Percentiles rank a stretch among this genome's conserved stretches.
Conservation (phyloP, 257 asterid species). For the Solanum appendiculatum region DNA sequence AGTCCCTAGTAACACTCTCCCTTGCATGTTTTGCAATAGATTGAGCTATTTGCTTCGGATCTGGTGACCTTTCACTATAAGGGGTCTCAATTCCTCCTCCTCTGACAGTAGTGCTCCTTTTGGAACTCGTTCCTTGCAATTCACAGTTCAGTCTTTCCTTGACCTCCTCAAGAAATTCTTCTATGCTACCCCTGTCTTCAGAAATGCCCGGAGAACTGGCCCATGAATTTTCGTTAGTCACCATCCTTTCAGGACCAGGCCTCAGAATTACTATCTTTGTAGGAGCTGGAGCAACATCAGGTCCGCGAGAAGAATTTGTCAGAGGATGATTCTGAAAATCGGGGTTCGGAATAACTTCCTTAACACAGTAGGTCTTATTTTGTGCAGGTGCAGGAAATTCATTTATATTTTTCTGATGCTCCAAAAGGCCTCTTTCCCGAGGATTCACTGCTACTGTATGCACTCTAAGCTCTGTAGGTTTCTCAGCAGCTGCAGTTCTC, state of each 20-base stretch:
- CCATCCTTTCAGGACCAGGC: constrained; percentile 64
- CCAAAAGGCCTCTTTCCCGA: constrained; percentile 15
- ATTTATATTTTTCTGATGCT: constrained; percentile 13
- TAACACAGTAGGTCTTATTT: constrained; percentile 19
- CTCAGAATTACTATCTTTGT: constrained; percentile 77
- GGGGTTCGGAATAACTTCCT: constrained; percentile 10
- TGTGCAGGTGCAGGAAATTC: constrained; percentile 17
- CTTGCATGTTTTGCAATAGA: constrained; percentile 68
- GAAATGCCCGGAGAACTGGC: constrained; percentile 69
- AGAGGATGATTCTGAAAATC: constrained; percentile 19
- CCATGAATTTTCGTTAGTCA: constrained; percentile 48
- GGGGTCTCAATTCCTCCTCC: constrained; percentile 96
- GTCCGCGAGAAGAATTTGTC: constrained; percentile 11
- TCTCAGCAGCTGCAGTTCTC: constrained; percentile 15
- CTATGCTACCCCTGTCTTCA: constrained; percentile 57
- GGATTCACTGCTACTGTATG: constrained; percentile 12
- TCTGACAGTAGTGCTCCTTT: constrained; percentile 48
- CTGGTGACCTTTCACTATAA: constrained; percentile 62
- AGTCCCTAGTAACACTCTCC: constrained; percentile 60
- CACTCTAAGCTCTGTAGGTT: constrained; percentile 17
- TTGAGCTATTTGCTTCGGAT: constrained; percentile 72
- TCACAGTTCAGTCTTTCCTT: constrained; percentile 80
- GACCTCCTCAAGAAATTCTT: constrained; percentile 87
- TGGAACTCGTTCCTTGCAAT: constrained; percentile 58
- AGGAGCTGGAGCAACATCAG: constrained; percentile 31